Evolutionary conservation across 768 basidiomycete species (phyloP), one percentile per base, ranked within the genome.

Genomic region (Thelephora ganbajun): DNA sequence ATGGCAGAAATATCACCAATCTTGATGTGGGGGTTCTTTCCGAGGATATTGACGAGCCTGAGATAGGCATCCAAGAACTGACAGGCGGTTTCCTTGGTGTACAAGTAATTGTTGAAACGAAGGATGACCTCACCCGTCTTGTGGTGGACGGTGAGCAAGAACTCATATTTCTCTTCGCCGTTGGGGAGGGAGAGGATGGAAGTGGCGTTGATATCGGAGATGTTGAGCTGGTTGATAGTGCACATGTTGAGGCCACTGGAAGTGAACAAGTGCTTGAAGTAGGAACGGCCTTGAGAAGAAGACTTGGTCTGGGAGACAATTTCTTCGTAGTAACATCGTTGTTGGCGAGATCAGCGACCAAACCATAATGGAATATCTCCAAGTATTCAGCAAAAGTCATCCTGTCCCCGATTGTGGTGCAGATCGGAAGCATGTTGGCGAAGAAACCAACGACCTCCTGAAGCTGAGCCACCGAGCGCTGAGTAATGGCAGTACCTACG

Each of bases 241-340:
- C 61, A 50, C 52, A 55, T 48, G 44, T 56, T 61, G 55, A 60
- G 54, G 35, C 59, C 59, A 30, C 60, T 58, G 3, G 56, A 53
- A 33, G 60, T 60, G 52, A 61, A 61, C 33, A 61, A 45, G 46
- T 61, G 60, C 46, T 61, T 61, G 52, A 61, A 61, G 53, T 61
- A 61, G 47, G 60, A 58, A 33, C 60, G 60, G 14, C 46, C 50
- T 14, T 52, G 44, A 12, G 56, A 47, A 19, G 57, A 50, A 2
- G 58, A 56, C 43, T 57, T 61, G 26, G 56, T 56, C 11, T 60
- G 51, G 19, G 47, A 46, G 39, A 61, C 61, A 20, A 61, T 56
- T 43, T 61, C 60, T 43, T 61, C 60, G 35, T 62, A 61, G 57
- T 62, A 23, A 59, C 60, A 19, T 61, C 61, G 36, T 58, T 59